Percentiles rank a stretch among this genome's conserved stretches.
Evolutionary conservation across 306 rosid species (phyloP).

Genomic region (Echinosophora koreensis): DNA sequence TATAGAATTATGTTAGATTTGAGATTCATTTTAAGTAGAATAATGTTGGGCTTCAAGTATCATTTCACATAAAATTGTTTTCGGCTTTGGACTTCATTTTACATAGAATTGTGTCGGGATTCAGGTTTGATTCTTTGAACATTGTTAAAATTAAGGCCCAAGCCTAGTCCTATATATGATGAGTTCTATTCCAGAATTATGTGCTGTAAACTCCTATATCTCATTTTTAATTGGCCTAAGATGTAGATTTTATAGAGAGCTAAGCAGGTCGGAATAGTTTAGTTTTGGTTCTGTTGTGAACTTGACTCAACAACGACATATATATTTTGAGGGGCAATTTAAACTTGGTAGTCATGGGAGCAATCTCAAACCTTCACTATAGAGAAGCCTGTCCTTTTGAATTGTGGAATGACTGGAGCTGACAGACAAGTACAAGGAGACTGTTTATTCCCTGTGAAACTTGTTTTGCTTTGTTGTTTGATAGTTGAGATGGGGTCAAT

Average conservation of each 20-base stretch:
- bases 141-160: background rate
- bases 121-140: background rate
- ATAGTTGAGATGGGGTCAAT: conserved; percentile 47
- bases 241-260: conserved; percentile 6
- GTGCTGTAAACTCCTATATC: background rate
- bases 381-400: background rate
- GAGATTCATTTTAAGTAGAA: background rate
- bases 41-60: background rate
- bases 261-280: background rate
- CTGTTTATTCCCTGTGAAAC: background rate
- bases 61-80: background rate
- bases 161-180: background rate
- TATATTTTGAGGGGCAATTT: background rate
- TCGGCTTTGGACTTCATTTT: background rate
- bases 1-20: background rate
- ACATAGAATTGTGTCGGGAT: background rate
- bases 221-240: conserved; percentile 11
- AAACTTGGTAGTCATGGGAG: background rate
- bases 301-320: background rate
- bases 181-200: conserved; percentile 8
- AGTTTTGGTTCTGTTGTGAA: background rate
- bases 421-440: conserved; percentile 34
- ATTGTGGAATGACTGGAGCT: background rate
- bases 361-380: background rate
- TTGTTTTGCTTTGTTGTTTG: conserved; percentile 30